phyloP scores from a whole-genome alignment of 495 filamentous ascomycete genomes.

The Neohortaea acidophila region DNA sequence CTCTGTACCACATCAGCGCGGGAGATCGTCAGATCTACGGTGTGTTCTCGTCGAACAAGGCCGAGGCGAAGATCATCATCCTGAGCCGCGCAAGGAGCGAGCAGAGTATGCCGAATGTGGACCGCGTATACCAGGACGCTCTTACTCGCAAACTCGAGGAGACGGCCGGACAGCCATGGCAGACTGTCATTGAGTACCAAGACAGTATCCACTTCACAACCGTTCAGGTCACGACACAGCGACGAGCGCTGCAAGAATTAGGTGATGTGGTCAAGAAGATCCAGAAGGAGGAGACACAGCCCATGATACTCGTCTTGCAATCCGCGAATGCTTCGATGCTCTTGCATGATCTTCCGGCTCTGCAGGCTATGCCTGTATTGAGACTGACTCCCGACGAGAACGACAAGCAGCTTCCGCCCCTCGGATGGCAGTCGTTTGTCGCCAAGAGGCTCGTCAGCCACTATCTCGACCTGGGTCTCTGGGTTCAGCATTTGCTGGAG shows the following conservation, averaged over 20 bases:
- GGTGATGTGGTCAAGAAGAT: constrained; percentile 76
- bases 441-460: constrained; percentile 73
- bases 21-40: constrained; percentile 89
- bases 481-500: constrained; percentile 75
- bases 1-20: constrained; percentile 79
- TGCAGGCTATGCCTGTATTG: constrained; percentile 74
- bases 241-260: constrained; percentile 77
- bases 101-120: constrained; percentile 77
- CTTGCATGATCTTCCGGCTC: constrained; percentile 66
- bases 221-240: constrained; percentile 69
- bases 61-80: constrained; percentile 71
- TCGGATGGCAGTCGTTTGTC: constrained; percentile 88
- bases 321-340: constrained; percentile 69
- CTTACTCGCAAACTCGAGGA: constrained; percentile 50
- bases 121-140: constrained; percentile 77
- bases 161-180: constrained; percentile 49
- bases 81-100: constrained; percentile 62
- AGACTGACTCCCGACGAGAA: constrained; percentile 64
- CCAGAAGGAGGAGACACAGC: constrained; percentile 63
- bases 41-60: constrained; percentile 68
- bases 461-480: constrained; percentile 78
- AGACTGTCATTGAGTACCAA: constrained; percentile 71
- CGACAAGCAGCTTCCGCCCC: constrained; percentile 73
- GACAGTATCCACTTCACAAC: constrained; percentile 75
- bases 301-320: constrained; percentile 74